A percentile compares a stretch with the other conserved stretches of the same genome.
These are phyloP conservation scores for Agaricus blazei DNA, from an alignment of 768 basidiomycete species.

Conservation along the genomic window DNA sequence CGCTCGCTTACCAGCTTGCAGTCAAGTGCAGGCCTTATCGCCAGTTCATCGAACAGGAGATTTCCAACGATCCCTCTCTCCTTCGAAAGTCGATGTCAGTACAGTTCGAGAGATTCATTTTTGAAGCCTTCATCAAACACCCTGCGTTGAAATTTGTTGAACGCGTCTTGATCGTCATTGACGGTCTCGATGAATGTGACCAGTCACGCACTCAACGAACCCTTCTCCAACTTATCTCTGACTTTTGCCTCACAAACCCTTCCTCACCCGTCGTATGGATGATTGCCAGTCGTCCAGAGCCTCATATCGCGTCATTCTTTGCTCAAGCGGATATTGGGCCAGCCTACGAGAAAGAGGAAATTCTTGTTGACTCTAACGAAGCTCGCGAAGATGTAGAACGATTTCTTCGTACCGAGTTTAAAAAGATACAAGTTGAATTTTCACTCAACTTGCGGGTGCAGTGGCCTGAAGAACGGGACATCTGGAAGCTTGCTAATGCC, in stretches of 20 bases:
- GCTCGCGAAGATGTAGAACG: no score
- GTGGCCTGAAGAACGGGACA: no score
- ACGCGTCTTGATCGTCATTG: background rate
- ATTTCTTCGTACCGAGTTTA: no score
- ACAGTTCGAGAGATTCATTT: slow-evolving; percentile 13
- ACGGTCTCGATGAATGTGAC: background rate
- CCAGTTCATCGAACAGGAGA: slow-evolving; percentile 4
- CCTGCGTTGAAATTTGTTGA: no score
- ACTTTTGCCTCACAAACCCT: background rate
- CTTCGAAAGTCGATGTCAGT: slow-evolving; percentile 4
- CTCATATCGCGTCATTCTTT: background rate
- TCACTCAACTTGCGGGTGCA: no score
- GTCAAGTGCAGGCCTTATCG: background rate
- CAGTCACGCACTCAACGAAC: background rate
- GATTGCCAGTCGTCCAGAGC: background rate
- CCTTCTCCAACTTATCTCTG: background rate
- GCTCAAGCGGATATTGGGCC: background rate
- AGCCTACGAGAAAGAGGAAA: no score
- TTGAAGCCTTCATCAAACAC: slow-evolving; percentile 7
- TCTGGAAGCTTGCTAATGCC: no score
- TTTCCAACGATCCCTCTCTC: slow-evolving; percentile 6
- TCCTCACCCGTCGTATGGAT: background rate
- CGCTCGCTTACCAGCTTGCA: no score
- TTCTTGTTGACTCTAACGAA: no score
- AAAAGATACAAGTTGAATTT: no score